Conservation (phyloP, 441 rosid species). For the Adansonia gregorii region DNA sequence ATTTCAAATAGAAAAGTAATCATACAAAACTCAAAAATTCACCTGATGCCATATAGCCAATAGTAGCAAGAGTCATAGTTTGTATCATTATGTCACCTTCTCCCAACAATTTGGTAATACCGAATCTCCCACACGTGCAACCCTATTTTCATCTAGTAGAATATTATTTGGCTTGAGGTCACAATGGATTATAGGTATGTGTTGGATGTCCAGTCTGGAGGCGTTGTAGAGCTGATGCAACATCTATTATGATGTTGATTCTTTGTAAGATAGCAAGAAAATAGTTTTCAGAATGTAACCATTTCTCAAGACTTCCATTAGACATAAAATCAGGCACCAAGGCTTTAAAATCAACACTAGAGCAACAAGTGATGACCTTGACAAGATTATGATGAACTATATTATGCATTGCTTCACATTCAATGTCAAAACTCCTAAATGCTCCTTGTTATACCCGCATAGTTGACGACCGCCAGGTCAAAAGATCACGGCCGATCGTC, state of each 20-base stretch:
- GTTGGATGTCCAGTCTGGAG: neutral
- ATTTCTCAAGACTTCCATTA: neutral
- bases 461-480: too few relatives aligned
- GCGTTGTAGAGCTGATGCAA: neutral
- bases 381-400: neutral
- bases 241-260: neutral
- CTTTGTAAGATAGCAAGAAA: neutral
- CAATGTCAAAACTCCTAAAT: neutral
- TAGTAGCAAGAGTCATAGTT: neutral
- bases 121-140: slow-evolving; percentile 11
- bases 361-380: neutral
- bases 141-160: neutral
- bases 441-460: too few relatives aligned
- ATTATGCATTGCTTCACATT: neutral
- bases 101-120: neutral
- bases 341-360: neutral
- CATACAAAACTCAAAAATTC: neutral
- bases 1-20: too few relatives aligned
- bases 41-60: neutral
- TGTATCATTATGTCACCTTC: neutral
- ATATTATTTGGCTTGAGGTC: neutral
- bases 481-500: too few relatives aligned
- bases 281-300: neutral
- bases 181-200: neutral
- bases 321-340: neutral